A percentile compares a stretch with the other conserved stretches of the same genome.
These are phyloP conservation scores for Parachaetomium inaequale DNA, from an alignment of 495 filamentous ascomycete genomes.

Conservation along the genomic window DNA sequence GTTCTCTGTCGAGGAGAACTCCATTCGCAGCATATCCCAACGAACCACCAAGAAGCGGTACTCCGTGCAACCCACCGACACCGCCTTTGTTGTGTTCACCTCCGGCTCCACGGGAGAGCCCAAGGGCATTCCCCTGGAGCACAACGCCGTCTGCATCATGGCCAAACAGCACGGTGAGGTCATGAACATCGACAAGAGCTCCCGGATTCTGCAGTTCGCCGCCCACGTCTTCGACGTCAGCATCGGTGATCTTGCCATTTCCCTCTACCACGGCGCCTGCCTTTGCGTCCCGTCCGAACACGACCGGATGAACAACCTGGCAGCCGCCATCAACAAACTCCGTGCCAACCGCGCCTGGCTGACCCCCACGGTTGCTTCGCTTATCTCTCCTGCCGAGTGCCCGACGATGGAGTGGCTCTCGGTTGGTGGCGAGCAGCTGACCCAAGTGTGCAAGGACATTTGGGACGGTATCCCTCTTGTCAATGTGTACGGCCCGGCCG, in stretches of 20 bases:
- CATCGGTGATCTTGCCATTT: slow-evolving; percentile 51
- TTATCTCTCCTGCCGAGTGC: slow-evolving; percentile 9
- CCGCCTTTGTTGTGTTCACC: slow-evolving; percentile 53
- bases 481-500: slow-evolving; percentile 52
- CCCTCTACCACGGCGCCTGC: slow-evolving; percentile 41
- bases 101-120: slow-evolving; percentile 57
- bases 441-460: slow-evolving; percentile 12
- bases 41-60: neutral
- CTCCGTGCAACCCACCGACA: slow-evolving; percentile 23
- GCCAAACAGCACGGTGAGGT: slow-evolving; percentile 8
- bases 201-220: slow-evolving; percentile 54
- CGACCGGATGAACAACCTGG: slow-evolving; percentile 25
- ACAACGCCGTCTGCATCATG: slow-evolving; percentile 10
- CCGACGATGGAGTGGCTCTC: slow-evolving; percentile 11
- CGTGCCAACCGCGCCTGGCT: slow-evolving; percentile 7
- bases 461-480: slow-evolving; percentile 30
- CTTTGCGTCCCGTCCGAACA: slow-evolving; percentile 33
- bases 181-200: slow-evolving; percentile 15
- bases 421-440: slow-evolving; percentile 12
- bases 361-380: slow-evolving; percentile 3
- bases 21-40: slow-evolving; percentile 4
- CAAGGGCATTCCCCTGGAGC: slow-evolving; percentile 38
- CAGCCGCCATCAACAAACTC: slow-evolving; percentile 24
- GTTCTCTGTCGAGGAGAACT: slow-evolving; percentile 9
- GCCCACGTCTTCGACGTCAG: slow-evolving; percentile 56